Evolutionary conservation across 805 yeast species (phyloP).

Genomic region (Ogataea salicorniae): DNA sequence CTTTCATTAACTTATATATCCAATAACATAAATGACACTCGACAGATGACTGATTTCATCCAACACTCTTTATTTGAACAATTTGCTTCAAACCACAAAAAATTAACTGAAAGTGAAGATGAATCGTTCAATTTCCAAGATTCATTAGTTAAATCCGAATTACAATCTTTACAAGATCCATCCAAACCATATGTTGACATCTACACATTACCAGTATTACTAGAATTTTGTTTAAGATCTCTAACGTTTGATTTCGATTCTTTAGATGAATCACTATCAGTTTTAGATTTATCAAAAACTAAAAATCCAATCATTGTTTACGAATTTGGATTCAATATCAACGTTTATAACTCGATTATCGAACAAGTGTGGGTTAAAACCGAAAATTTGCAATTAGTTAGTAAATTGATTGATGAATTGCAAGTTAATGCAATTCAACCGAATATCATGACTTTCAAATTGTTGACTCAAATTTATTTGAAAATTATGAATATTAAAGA

Average conservation of each 20-base stretch:
- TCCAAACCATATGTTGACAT: slow-evolving; percentile 18
- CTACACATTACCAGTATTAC: slow-evolving; percentile 24
- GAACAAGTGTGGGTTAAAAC: slow-evolving; percentile 26
- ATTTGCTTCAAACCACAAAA: slow-evolving; percentile 7
- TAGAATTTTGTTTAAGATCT: slow-evolving; percentile 25
- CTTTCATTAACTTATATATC: slow-evolving; percentile 23
- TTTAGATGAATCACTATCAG: slow-evolving; percentile 19
- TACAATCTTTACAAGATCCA: slow-evolving; percentile 12
- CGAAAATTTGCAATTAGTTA: slow-evolving; percentile 21
- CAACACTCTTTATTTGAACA: slow-evolving; percentile 14
- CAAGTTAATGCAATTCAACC: slow-evolving; percentile 27
- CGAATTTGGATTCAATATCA: slow-evolving; percentile 27
- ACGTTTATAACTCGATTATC: slow-evolving; percentile 26
- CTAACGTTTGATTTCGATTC: slow-evolving; percentile 28
- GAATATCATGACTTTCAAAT: slow-evolving; percentile 24
- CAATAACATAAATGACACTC: slow-evolving; percentile 13
- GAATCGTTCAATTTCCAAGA: background rate
- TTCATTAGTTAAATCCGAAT: slow-evolving; percentile 6
- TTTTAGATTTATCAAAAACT: slow-evolving; percentile 22
- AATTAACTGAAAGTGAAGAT: background rate
- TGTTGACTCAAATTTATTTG: slow-evolving; percentile 23
- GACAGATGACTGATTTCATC: slow-evolving; percentile 19
- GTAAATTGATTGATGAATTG: slow-evolving; percentile 25
- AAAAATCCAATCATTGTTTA: slow-evolving; percentile 27
- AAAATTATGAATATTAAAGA: slow-evolving; percentile 26